phyloP scores from a whole-genome alignment of 345 rosid species.

The Adansonia digitata region DNA sequence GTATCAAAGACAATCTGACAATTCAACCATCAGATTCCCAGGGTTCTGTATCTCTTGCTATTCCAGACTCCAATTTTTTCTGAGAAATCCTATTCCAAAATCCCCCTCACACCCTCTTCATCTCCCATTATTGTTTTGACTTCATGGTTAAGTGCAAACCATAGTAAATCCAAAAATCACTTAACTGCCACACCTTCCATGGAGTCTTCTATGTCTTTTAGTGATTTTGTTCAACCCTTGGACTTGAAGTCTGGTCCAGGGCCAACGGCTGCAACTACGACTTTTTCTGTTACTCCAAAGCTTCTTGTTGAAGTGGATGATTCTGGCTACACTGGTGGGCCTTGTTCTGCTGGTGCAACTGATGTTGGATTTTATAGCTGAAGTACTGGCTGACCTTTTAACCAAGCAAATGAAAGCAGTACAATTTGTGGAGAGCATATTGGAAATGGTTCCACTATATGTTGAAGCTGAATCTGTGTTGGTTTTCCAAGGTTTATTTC shows the following conservation, averaged over 20 bases:
- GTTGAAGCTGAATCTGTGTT: slow-evolving; percentile 86
- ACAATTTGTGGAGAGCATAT: slow-evolving; percentile 64
- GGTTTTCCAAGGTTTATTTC: slow-evolving; percentile 93
- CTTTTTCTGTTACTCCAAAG: slow-evolving; percentile 57
- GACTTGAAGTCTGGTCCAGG: slow-evolving; percentile 62
- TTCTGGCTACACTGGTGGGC: slow-evolving; percentile 95
- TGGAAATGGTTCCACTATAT: slow-evolving; percentile 86
- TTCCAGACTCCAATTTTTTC: slow-evolving; percentile 71
- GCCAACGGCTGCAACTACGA: slow-evolving; percentile 43
- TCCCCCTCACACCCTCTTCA: slow-evolving; percentile 47
- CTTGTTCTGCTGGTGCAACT: slow-evolving; percentile 98
- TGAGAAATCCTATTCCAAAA: slow-evolving; percentile 67
- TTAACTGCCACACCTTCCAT: slow-evolving; percentile 49
- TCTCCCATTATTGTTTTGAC: slow-evolving; percentile 72
- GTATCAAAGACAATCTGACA: slow-evolving; percentile 31
- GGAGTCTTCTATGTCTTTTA: slow-evolving; percentile 57
- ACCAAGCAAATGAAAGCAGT: slow-evolving; percentile 90
- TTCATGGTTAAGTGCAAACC: slow-evolving; percentile 69
- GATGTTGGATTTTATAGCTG: slow-evolving; percentile 93
- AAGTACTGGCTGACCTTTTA: slow-evolving; percentile 84
- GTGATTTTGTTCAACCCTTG: slow-evolving; percentile 64
- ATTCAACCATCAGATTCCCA: slow-evolving; percentile 55
- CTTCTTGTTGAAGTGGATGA: slow-evolving; percentile 86
- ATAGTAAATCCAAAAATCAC: slow-evolving; percentile 50
- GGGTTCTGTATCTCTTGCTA: slow-evolving; percentile 54